These are phyloP conservation scores for Xanthoconium stramineum DNA, from an alignment of 768 basidiomycete species.

Conservation along the genomic window DNA sequence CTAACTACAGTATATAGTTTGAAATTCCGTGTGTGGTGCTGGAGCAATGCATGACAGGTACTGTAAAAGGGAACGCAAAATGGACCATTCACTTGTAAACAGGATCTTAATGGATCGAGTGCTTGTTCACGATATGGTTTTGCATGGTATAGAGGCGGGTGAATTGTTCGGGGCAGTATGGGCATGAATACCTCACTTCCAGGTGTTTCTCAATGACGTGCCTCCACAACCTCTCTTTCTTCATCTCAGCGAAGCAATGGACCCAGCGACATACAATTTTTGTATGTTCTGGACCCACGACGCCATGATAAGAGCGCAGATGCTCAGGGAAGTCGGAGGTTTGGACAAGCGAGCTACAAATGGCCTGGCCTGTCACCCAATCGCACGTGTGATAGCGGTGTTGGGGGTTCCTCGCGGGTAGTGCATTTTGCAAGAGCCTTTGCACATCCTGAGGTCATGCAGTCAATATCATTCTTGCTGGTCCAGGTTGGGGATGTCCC, in stretches of 20 bases:
- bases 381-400: conserved; percentile 12
- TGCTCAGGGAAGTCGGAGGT: conserved; percentile 18
- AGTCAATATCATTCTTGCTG: too few relatives aligned
- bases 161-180: conserved; percentile 20
- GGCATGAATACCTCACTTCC: conserved; percentile 11
- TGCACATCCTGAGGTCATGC: too few relatives aligned
- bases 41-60: too few relatives aligned
- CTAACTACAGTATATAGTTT: too few relatives aligned
- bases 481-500: too few relatives aligned
- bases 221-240: conserved; percentile 25
- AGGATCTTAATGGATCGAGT: too few relatives aligned
- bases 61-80: too few relatives aligned
- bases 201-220: conserved; percentile 29
- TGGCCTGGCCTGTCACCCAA: conserved; percentile 2
- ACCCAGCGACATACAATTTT: conserved; percentile 17
- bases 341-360: conserved; percentile 7
- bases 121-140: conserved; percentile 10
- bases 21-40: too few relatives aligned
- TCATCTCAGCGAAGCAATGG: conserved; percentile 19
- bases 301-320: conserved; percentile 18
- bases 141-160: conserved; percentile 25
- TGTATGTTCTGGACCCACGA: conserved; percentile 14
- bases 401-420: too few relatives aligned
- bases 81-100: too few relatives aligned
- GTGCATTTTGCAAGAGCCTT: too few relatives aligned